Percentiles rank a stretch among this genome's conserved stretches.
phyloP scores from a whole-genome alignment of 129 eudicot genomes.

The Kitagawia praeruptora region DNA sequence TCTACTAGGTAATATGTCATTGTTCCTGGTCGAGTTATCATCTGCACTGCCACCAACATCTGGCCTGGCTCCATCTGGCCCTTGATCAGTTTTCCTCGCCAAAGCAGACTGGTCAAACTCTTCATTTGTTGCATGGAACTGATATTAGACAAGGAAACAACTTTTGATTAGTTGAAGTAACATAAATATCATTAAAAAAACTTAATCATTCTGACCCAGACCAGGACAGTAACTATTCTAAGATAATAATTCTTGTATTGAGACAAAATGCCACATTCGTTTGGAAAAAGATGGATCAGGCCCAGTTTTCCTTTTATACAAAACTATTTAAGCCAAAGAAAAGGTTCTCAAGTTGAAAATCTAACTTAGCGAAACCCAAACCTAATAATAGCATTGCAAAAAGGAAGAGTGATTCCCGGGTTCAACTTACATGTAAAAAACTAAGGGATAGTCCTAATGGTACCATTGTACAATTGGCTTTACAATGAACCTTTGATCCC shows the following conservation, averaged over 20 bases:
- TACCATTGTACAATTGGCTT: too few species aligned
- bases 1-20: slow-evolving; percentile 13
- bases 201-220: neutral
- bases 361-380: neutral
- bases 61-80: slow-evolving; percentile 21
- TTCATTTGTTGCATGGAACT: slow-evolving; percentile 40
- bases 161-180: neutral
- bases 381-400: neutral
- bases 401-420: neutral
- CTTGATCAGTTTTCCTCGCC: slow-evolving; percentile 29
- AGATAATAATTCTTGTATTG: neutral
- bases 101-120: slow-evolving; percentile 30
- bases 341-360: neutral
- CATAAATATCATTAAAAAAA: neutral
- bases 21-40: slow-evolving; percentile 15
- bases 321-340: neutral
- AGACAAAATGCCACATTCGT: neutral
- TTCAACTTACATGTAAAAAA: neutral
- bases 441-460: too few species aligned
- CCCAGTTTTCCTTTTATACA: neutral
- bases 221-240: neutral
- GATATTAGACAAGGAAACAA: slow-evolving; percentile 14
- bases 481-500: too few species aligned
- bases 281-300: neutral
- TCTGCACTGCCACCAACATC: slow-evolving; percentile 27